Evolutionary conservation across 306 rosid species (phyloP).

Genomic region (Lotus japonicus): DNA sequence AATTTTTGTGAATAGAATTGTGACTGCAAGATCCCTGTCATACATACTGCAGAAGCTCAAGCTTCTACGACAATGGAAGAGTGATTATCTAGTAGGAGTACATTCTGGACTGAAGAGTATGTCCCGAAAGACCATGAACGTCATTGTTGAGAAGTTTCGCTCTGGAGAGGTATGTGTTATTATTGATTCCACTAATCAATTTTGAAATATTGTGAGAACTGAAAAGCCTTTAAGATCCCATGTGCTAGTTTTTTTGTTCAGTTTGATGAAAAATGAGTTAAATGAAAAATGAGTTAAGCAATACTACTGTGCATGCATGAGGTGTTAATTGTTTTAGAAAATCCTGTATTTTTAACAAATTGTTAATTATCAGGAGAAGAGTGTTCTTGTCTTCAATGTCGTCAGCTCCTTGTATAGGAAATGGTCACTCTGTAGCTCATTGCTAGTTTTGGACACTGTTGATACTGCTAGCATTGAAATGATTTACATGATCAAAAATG

Average conservation of each 20-base stretch:
- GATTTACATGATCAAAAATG: too few relatives aligned
- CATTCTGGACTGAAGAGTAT: constrained; percentile 69
- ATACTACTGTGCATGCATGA: too few relatives aligned
- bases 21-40: constrained; percentile 79
- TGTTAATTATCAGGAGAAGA: too few relatives aligned
- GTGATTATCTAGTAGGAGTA: constrained; percentile 79
- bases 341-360: too few relatives aligned
- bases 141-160: constrained; percentile 70
- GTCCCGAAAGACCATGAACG: constrained; percentile 66
- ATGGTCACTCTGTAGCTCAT: too few relatives aligned
- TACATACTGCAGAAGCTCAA: constrained; percentile 54
- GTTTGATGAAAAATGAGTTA: not conserved
- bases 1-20: constrained; percentile 85
- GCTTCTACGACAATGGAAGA: constrained; percentile 65
- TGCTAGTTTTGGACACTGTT: too few relatives aligned
- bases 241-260: constrained; percentile 1
- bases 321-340: too few relatives aligned
- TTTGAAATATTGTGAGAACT: not conserved
- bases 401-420: too few relatives aligned
- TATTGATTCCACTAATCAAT: not conserved
- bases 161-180: constrained; percentile 62
- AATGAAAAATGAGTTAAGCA: too few relatives aligned
- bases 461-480: too few relatives aligned
- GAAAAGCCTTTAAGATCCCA: not conserved
- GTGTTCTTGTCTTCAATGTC: too few relatives aligned